Conservation (phyloP, 768 basidiomycete genomes). For the Termitomyces sp. region DNA sequence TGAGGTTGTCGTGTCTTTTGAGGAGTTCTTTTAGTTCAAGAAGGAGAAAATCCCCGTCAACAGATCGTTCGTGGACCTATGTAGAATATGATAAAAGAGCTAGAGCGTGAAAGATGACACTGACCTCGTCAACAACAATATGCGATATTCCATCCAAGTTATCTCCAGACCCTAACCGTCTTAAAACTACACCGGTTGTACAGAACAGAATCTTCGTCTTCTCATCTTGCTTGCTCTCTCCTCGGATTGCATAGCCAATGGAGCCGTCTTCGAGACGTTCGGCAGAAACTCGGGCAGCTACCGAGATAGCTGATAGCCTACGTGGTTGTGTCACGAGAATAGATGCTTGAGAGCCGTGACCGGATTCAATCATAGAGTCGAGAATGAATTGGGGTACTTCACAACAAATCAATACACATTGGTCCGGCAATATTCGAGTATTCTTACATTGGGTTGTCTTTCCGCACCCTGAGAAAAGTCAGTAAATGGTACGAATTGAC, state of each 20-base stretch:
- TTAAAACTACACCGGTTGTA: constrained; percentile 89
- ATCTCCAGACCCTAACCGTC: constrained; percentile 73
- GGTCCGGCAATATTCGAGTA: neutral
- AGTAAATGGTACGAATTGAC: neutral
- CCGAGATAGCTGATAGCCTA: constrained; percentile 82
- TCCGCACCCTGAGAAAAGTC: constrained; percentile 56
- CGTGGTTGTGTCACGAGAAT: constrained; percentile 90
- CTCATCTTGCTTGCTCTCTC: constrained; percentile 64
- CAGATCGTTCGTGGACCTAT: constrained; percentile 87
- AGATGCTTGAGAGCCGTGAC: constrained; percentile 56
- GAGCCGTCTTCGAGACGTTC: constrained; percentile 75
- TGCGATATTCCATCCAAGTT: constrained; percentile 69
- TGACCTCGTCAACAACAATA: constrained; percentile 86
- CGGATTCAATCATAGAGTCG: constrained; percentile 66
- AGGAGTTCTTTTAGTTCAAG: constrained; percentile 79
- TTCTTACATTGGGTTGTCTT: constrained; percentile 81
- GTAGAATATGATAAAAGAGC: neutral
- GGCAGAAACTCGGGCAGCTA: constrained; percentile 79
- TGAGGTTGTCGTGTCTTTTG: constrained; percentile 55
- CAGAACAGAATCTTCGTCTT: constrained; percentile 82
- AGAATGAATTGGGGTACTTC: constrained; percentile 83
- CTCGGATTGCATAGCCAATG: constrained; percentile 87
- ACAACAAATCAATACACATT: neutral
- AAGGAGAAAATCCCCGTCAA: constrained; percentile 87
- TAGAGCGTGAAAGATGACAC: constrained; percentile 5